Conservation (phyloP, 768 basidiomycete genomes). For the Rubroboletus pulcherrimus region DNA sequence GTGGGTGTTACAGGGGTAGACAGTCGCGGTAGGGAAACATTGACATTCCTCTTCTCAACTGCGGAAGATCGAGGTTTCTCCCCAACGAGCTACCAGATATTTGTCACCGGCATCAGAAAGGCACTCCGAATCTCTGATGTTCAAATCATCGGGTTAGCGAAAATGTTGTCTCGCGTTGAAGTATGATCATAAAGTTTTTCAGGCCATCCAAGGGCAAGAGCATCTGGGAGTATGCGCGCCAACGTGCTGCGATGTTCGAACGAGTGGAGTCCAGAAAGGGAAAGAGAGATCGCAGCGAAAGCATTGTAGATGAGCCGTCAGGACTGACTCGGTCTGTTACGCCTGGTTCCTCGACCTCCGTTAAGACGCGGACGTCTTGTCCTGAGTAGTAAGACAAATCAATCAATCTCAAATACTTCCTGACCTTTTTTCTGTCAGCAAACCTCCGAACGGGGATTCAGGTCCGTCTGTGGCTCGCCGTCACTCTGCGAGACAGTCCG, state of each 20-base stretch:
- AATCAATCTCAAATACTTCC: not conserved
- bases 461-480: constrained; percentile 16
- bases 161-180: not conserved
- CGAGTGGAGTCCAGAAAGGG: constrained; percentile 2
- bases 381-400: constrained; percentile 16
- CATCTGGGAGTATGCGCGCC: constrained; percentile 15
- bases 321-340: constrained; percentile 12
- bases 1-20: constrained; percentile 12
- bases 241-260: constrained; percentile 14
- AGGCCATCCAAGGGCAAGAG: constrained; percentile 14
- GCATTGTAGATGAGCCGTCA: not conserved
- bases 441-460: constrained; percentile 6
- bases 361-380: constrained; percentile 5
- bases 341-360: constrained; percentile 18
- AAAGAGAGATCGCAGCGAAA: not conserved
- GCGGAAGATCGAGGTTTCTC: constrained; percentile 14
- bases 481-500: constrained; percentile 37
- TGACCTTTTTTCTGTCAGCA: constrained; percentile 9
- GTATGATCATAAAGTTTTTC: not conserved
- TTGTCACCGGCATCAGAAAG: constrained; percentile 14
- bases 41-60: constrained; percentile 26
- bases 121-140: not conserved
- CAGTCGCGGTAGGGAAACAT: not conserved
- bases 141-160: constrained; percentile 16
- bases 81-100: constrained; percentile 20